Base-by-base conservation (phyloP, 2,329 filamentous ascomycete species). In the Colletotrichum simmondsii region DNA sequence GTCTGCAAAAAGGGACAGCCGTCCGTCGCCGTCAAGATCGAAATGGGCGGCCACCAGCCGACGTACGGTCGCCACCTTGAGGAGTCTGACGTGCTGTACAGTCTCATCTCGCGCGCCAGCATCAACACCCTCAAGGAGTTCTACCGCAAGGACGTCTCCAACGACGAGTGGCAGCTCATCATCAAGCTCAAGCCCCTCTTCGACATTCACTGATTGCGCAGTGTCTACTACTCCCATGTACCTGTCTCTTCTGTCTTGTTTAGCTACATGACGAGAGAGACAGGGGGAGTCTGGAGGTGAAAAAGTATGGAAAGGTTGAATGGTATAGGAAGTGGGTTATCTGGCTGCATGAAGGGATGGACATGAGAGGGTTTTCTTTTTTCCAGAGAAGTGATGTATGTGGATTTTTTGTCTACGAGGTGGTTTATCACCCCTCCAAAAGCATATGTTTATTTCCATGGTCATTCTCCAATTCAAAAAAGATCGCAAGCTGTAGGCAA, bases 81-180 rank as follows among this genome's bases (percentile, higher is more conserved):
- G 83, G 96, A 99, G 83, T 91, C 91, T 75, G 97, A 99, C 82
- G 89, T 86, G 1, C 88, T 99, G 16, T 98, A 98, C 89, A 96
- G 93, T 76, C 88, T 93, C 73, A 95, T 99, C 78, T 97, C 94
- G 56, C 90, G 97, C 77, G 89, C 91, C 77, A 97, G 93, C 79
- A 99, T 99, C 82, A 94, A 99, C 84, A 95, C 92, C 10, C 90
- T 99, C 76, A 99, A 99, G 89, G 94, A 98, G 81, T 98, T 95
- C 82, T 99, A 98, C 86, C 89, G 95, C 69, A 87, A 91, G 71
- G 95, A 98, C 73, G 94, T 98, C 54, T 90, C 89, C 61, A 96
- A 94, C 84, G 97, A 98, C 12, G 97, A 99, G 85, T 99, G 97
- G 97, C 88, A 91, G 80, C 87, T 99, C 75, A 95, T 99, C 80